Percentiles rank a stretch among this genome's conserved stretches.
phyloP scores from a whole-genome alignment of 2,329 filamentous ascomycete species.

The Bipolaris victoriae region DNA sequence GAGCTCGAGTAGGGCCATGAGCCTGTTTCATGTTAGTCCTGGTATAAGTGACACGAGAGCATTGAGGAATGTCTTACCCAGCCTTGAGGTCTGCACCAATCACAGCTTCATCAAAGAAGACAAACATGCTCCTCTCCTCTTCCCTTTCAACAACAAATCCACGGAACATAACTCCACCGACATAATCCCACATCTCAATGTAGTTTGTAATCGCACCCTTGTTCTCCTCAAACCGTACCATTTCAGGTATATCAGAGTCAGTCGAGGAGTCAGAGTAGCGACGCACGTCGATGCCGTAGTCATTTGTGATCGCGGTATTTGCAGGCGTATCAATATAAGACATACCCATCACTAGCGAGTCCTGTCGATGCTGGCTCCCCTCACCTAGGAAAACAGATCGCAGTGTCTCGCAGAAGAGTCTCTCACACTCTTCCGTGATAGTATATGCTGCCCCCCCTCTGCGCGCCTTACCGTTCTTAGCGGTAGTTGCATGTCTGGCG shows the following conservation, averaged over 20 bases:
- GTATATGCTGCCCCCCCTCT: slow-evolving; percentile 91
- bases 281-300: slow-evolving; percentile 38
- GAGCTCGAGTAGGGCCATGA: slow-evolving; percentile 90
- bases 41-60: neutral
- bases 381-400: slow-evolving; percentile 94
- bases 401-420: slow-evolving; percentile 98
- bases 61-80: slow-evolving; percentile 66
- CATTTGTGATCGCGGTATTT: slow-evolving; percentile 39
- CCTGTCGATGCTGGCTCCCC: slow-evolving; percentile 76
- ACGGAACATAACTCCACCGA: slow-evolving; percentile 80
- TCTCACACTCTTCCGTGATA: slow-evolving; percentile 99
- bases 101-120: slow-evolving; percentile 81
- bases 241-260: slow-evolving; percentile 45
- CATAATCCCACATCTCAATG: slow-evolving; percentile 86
- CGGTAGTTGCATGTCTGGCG: slow-evolving; percentile 43
- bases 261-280: slow-evolving; percentile 30
- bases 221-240: slow-evolving; percentile 18
- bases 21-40: slow-evolving; percentile 28
- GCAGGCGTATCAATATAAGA: slow-evolving; percentile 20
- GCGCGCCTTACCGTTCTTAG: slow-evolving; percentile 58
- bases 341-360: slow-evolving; percentile 88
- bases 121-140: slow-evolving; percentile 77
- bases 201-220: slow-evolving; percentile 62
- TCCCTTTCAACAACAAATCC: slow-evolving; percentile 78
- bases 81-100: slow-evolving; percentile 81